phyloP scores from a whole-genome alignment of 148 eudicot genomes.

The Nepenthes gracilis region DNA sequence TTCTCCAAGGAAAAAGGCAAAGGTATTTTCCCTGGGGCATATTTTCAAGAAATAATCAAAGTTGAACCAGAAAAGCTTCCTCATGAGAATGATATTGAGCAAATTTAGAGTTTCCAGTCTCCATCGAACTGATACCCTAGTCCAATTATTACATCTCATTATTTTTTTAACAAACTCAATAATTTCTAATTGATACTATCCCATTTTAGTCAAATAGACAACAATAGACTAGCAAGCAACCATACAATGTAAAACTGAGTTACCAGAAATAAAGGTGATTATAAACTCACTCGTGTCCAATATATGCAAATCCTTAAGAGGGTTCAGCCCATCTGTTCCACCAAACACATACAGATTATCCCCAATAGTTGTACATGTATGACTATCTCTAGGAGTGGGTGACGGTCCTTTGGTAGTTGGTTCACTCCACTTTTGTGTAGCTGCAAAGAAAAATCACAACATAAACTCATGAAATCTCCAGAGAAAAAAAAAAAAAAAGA shows the following conservation, averaged over 20 bases:
- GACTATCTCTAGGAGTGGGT: constrained; percentile 88
- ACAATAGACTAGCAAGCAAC: neutral
- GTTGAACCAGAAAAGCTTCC: too few species aligned
- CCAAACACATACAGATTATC: constrained; percentile 78
- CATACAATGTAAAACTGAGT: neutral
- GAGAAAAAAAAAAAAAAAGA: neutral
- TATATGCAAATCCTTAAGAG: constrained; percentile 68
- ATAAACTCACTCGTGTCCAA: constrained; percentile 66
- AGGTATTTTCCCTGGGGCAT: too few species aligned
- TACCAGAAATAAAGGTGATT: neutral
- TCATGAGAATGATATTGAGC: too few species aligned
- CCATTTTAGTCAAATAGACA: neutral
- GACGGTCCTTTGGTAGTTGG: constrained; percentile 51
- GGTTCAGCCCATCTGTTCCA: constrained; percentile 68
- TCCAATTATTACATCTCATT: too few species aligned
- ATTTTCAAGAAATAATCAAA: too few species aligned
- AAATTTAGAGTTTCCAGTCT: too few species aligned
- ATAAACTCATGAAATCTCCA: neutral
- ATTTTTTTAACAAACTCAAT: too few species aligned
- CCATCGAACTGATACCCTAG: too few species aligned
- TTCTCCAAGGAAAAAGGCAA: too few species aligned
- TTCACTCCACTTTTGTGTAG: constrained; percentile 54
- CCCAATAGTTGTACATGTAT: constrained; percentile 77
- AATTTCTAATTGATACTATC: too few species aligned
- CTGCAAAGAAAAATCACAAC: constrained; percentile 19